phyloP scores from a whole-genome alignment of 2,329 filamentous ascomycete genomes.

The Alternaria ventricosa region DNA sequence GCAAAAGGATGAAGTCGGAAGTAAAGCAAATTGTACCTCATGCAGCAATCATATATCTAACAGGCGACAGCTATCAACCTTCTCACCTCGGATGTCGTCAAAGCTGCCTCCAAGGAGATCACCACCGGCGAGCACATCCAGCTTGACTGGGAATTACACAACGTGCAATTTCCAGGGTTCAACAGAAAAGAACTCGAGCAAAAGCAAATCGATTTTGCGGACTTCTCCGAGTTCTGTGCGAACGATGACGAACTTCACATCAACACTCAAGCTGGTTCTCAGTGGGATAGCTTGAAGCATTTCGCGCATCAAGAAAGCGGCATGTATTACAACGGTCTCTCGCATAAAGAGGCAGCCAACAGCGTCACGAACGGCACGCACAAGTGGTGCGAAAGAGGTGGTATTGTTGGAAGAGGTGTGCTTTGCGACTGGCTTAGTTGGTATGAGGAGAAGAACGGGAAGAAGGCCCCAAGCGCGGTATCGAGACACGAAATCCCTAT shows the following conservation, averaged over 20 bases:
- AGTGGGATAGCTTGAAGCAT: constrained; percentile 48
- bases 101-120: constrained; percentile 59
- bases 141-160: constrained; percentile 63
- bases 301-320: constrained; percentile 41
- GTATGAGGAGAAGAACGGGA: constrained; percentile 41
- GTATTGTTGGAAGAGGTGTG: constrained; percentile 45
- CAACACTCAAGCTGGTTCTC: constrained; percentile 43
- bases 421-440: constrained; percentile 42
- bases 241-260: constrained; percentile 44
- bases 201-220: constrained; percentile 56
- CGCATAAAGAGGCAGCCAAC: constrained; percentile 33
- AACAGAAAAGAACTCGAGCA: constrained; percentile 60
- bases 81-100: constrained; percentile 61
- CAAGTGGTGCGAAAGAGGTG: constrained; percentile 46
- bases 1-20: constrained; percentile 60
- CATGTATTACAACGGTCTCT: constrained; percentile 41
- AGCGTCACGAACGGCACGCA: constrained; percentile 42
- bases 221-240: constrained; percentile 26
- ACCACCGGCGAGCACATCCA: constrained; percentile 59
- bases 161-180: constrained; percentile 63
- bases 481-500: constrained; percentile 39
- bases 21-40: constrained; percentile 38
- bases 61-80: constrained; percentile 35
- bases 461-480: constrained; percentile 33
- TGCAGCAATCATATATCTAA: constrained; percentile 27